Conservation (phyloP, 192 early-diverging fungal genomes). For the Kickxella alabastrina region DNA sequence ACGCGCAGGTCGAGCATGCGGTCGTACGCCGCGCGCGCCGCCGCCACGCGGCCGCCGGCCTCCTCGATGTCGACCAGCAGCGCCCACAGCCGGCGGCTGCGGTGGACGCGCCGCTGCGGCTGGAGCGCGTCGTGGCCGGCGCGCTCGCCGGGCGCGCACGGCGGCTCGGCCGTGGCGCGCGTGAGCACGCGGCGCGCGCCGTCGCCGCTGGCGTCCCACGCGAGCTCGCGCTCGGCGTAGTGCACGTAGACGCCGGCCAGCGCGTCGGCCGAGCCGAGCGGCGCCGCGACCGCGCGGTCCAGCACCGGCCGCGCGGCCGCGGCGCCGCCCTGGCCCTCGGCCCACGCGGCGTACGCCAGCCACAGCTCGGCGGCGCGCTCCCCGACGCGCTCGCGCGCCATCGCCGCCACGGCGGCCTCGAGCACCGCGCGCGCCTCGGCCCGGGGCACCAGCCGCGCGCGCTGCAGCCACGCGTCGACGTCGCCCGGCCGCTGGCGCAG, state of each 20-base stretch:
- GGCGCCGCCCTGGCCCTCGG: constrained; percentile 59
- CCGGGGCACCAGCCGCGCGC: constrained; percentile 64
- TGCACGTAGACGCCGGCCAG: constrained; percentile 85
- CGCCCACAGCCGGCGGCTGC: constrained; percentile 84
- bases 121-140: constrained; percentile 63
- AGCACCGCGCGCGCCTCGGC: neutral
- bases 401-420: constrained; percentile 53
- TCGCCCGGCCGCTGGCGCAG: constrained; percentile 88
- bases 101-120: constrained; percentile 79
- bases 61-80: constrained; percentile 95
- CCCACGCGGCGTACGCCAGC: constrained; percentile 88
- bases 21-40: constrained; percentile 82
- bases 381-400: constrained; percentile 66
- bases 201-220: constrained; percentile 58
- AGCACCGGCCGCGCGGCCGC: constrained; percentile 61
- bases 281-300: constrained; percentile 79
- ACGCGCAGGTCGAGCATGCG: constrained; percentile 89
- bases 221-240: constrained; percentile 86
- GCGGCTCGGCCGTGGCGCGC: constrained; percentile 74
- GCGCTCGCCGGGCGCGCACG: constrained; percentile 53
- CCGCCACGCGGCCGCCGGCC: constrained; percentile 75
- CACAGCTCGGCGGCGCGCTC: constrained; percentile 76
- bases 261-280: constrained; percentile 75
- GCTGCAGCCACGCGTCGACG: constrained; percentile 87
- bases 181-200: constrained; percentile 79